Percentiles rank a stretch among this genome's conserved stretches.
phyloP scores from a whole-genome alignment of 176 grass and related monocot genomes.

The Oryza meridionalis region DNA sequence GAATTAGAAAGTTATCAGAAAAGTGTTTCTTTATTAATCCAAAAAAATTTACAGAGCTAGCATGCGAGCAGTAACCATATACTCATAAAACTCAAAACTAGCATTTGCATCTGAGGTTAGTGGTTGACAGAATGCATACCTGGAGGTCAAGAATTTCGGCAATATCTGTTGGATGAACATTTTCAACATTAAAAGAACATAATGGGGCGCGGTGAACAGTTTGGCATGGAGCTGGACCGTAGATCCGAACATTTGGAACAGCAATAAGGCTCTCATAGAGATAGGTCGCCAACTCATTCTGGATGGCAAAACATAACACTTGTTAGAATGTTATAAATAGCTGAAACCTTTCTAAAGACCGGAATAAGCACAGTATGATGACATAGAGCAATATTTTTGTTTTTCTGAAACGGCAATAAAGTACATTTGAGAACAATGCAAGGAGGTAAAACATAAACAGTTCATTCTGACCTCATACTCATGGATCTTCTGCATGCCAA shows the following conservation, averaged over 20 bases:
- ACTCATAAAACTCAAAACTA: conserved; percentile 12
- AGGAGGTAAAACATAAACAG: conserved; percentile 22
- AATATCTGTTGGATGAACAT: conserved; percentile 94
- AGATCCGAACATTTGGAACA: conserved; percentile 73
- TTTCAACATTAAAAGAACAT: conserved; percentile 90
- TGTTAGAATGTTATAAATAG: conserved; percentile 44
- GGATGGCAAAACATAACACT: conserved; percentile 20
- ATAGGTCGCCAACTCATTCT: conserved; percentile 65
- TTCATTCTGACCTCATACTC: conserved; percentile 68
- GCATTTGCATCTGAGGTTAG: conserved; percentile 9
- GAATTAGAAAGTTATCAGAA: background rate
- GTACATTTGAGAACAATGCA: background rate
- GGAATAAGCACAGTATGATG: background rate
- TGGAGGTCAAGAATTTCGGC: conserved; percentile 84
- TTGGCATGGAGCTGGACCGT: conserved; percentile 72
- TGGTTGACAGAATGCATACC: conserved; percentile 50
- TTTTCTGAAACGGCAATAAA: no score
- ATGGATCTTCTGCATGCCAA: conserved; percentile 85
- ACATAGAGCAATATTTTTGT: background rate
- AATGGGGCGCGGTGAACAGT: conserved; percentile 58
- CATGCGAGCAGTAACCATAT: background rate
- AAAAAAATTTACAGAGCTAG: conserved; percentile 5
- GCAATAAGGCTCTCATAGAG: conserved; percentile 66
- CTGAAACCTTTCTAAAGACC: conserved; percentile 37
- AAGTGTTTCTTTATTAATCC: conserved; percentile 2